Evolutionary conservation across 2,329 filamentous ascomycete genomes (phyloP).

Genomic region (Penicillium sp.): DNA sequence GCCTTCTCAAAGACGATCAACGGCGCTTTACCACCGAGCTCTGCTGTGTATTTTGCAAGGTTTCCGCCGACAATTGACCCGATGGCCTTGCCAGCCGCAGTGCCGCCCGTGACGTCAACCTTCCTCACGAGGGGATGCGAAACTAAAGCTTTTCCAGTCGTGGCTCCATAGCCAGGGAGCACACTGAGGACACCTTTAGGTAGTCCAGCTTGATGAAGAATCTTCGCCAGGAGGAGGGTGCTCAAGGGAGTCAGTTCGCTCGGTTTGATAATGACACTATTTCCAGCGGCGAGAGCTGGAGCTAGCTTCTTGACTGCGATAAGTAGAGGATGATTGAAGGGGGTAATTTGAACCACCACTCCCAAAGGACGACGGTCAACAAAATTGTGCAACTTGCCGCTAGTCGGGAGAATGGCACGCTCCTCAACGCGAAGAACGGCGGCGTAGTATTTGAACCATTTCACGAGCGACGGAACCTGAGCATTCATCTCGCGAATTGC

Average conservation of each 20-base stretch:
- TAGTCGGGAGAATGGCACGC: constrained; percentile 63
- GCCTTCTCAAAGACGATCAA: constrained; percentile 35
- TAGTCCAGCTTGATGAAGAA: constrained; percentile 45
- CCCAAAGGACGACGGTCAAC: constrained; percentile 38
- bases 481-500: constrained; percentile 68
- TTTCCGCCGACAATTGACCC: constrained; percentile 33
- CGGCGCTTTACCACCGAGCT: constrained; percentile 40
- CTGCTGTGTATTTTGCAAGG: constrained; percentile 35
- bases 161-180: constrained; percentile 53
- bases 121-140: constrained; percentile 32
- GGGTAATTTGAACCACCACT: constrained; percentile 41
- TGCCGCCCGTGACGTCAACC: constrained; percentile 36
- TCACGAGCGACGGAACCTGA: constrained; percentile 57
- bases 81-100: constrained; percentile 34
- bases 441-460: constrained; percentile 71
- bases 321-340: constrained; percentile 40
- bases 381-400: constrained; percentile 40
- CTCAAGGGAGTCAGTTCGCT: constrained; percentile 46
- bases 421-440: constrained; percentile 66
- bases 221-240: constrained; percentile 38
- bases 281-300: constrained; percentile 42
- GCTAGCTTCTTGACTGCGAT: constrained; percentile 42
- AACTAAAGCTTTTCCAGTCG: constrained; percentile 41
- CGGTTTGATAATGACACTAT: constrained; percentile 41
- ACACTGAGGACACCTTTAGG: constrained; percentile 46